phyloP scores from a whole-genome alignment of 306 rosid species.

The Fragaria nilgerrensis region DNA sequence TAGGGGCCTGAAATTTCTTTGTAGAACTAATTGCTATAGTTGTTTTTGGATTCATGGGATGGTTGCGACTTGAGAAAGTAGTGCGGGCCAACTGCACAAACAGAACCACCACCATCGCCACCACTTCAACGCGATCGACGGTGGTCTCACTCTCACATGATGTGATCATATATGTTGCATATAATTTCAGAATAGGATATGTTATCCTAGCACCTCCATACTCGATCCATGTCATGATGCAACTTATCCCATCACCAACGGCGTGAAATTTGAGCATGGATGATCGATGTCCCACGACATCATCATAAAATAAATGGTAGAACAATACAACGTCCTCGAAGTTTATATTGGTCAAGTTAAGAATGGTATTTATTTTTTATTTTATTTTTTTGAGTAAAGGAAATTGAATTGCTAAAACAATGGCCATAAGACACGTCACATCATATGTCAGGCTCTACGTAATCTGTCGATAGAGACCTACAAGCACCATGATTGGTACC shows the following conservation, averaged over 20 bases:
- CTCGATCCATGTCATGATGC: background rate
- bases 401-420: no score
- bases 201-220: conserved; percentile 4
- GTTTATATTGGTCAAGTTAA: background rate
- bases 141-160: conserved; percentile 5
- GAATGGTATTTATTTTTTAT: background rate
- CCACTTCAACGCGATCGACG: conserved; percentile 2
- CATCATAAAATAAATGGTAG: background rate
- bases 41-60: background rate
- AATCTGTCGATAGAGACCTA: no score
- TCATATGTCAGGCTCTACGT: no score
- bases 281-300: background rate
- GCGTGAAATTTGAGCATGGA: background rate
- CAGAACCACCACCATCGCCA: background rate
- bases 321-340: background rate
- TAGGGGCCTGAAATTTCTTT: background rate
- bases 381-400: no score
- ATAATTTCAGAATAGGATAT: background rate
- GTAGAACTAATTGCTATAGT: background rate
- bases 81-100: background rate
- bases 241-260: conserved; percentile 12
- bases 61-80: background rate
- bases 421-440: no score
- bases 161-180: background rate
- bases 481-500: no score